Evolutionary conservation across 345 rosid species (phyloP).

Genomic region (Pugionium dolabratum): DNA sequence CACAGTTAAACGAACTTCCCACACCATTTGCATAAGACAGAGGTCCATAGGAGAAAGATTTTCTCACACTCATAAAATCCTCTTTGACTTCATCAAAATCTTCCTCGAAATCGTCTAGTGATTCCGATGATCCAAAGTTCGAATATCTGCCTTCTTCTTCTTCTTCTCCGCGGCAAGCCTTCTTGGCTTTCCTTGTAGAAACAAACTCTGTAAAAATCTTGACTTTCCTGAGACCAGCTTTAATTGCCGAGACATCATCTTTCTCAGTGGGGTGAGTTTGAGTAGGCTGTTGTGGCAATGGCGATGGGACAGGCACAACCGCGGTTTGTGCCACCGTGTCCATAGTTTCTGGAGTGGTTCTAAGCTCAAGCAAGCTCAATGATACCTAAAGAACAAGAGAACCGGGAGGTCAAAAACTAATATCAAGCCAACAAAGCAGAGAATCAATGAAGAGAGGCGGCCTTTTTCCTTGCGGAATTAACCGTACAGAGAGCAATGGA

Average conservation of each 20-base stretch:
- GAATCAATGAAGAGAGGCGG: slow-evolving; percentile 7
- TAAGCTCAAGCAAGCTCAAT: slow-evolving; percentile 67
- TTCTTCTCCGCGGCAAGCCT: slow-evolving; percentile 27
- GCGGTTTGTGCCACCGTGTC: slow-evolving; percentile 55
- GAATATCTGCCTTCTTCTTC: slow-evolving; percentile 42
- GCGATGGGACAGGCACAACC: slow-evolving; percentile 54
- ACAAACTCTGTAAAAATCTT: slow-evolving; percentile 48
- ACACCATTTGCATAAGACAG: slow-evolving; percentile 52
- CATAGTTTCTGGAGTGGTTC: slow-evolving; percentile 57
- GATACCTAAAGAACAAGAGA: slow-evolving; percentile 55
- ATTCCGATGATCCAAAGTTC: slow-evolving; percentile 51
- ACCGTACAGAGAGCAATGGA: slow-evolving; percentile 64
- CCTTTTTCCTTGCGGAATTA: background rate
- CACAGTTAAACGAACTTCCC: slow-evolving; percentile 39
- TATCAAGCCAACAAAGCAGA: background rate
- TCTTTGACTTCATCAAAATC: slow-evolving; percentile 39
- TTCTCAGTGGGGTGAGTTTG: slow-evolving; percentile 39
- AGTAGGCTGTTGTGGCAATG: slow-evolving; percentile 34
- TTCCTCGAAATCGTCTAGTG: slow-evolving; percentile 43
- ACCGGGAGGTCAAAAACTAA: background rate
- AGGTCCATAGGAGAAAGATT: slow-evolving; percentile 53
- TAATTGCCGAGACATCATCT: slow-evolving; percentile 50
- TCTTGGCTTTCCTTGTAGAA: slow-evolving; percentile 44
- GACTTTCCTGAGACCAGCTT: slow-evolving; percentile 53
- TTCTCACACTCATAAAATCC: slow-evolving; percentile 35